A percentile compares a stretch with the other conserved stretches of the same genome.
Conservation (phyloP, 2,329 filamentous ascomycete species). For the Pseudogymnoascus sp. region DNA sequence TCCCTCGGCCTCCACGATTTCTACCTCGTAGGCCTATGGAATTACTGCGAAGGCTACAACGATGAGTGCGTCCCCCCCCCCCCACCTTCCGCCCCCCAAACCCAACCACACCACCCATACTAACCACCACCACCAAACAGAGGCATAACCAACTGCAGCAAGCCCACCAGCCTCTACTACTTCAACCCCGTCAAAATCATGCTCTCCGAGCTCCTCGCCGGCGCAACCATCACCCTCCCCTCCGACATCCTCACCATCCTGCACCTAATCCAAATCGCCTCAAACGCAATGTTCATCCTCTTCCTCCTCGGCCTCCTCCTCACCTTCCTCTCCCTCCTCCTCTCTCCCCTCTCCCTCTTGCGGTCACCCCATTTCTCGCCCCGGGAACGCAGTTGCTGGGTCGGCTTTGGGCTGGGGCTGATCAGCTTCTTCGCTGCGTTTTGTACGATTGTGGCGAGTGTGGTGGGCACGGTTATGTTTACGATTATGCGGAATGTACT, state of each 20-base stretch:
- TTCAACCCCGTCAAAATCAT: slow-evolving; percentile 85
- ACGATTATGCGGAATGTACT: slow-evolving; percentile 72
- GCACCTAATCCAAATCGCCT: slow-evolving; percentile 62
- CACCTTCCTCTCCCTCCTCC: slow-evolving; percentile 52
- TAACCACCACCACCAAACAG: slow-evolving; percentile 48
- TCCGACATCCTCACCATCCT: slow-evolving; percentile 64
- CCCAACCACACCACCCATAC: slow-evolving; percentile 40
- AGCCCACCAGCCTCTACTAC: slow-evolving; percentile 66
- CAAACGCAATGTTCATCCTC: slow-evolving; percentile 80
- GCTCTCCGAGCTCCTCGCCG: slow-evolving; percentile 67
- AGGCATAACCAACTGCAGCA: slow-evolving; percentile 69
- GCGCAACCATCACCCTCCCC: slow-evolving; percentile 75
- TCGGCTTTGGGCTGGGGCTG: slow-evolving; percentile 59
- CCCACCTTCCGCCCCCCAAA: not conserved
- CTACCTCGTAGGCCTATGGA: slow-evolving; percentile 88
- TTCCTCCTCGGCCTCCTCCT: slow-evolving; percentile 51
- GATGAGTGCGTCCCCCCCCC: slow-evolving; percentile 38
- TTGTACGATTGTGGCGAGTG: slow-evolving; percentile 57
- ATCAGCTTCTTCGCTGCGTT: slow-evolving; percentile 60
- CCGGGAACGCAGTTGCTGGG: slow-evolving; percentile 39
- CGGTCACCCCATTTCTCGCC: slow-evolving; percentile 7
- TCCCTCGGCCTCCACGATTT: slow-evolving; percentile 87
- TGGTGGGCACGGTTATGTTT: slow-evolving; percentile 77
- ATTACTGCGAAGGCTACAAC: slow-evolving; percentile 79
- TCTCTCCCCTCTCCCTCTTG: slow-evolving; percentile 35